Evolutionary conservation across 345 rosid species (phyloP).

Genomic region (Psidium friedrichsthalianum): DNA sequence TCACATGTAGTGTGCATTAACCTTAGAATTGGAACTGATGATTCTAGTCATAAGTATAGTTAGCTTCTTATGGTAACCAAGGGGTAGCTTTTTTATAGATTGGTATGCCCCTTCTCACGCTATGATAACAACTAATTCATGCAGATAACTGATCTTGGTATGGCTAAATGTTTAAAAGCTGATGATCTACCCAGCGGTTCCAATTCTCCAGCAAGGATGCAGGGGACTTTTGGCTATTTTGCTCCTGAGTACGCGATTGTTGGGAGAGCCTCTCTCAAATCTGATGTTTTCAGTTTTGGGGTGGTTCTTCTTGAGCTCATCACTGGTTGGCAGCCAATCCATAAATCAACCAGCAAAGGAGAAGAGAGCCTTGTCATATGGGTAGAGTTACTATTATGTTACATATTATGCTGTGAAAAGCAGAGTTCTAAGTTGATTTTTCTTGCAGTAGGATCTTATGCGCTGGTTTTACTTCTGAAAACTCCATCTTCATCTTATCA

Average conservation of each 20-base stretch:
- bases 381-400: conserved; percentile 28
- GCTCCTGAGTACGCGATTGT: conserved; percentile 95
- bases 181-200: conserved; percentile 77
- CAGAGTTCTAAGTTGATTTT: not conserved
- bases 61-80: not conserved
- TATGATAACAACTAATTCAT: not conserved
- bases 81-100: not conserved
- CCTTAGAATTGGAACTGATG: not conserved
- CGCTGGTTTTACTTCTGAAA: not conserved
- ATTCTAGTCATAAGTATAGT: not conserved
- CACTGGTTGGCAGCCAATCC: conserved; percentile 84
- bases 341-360: conserved; percentile 48
- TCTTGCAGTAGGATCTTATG: not conserved
- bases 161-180: conserved; percentile 82
- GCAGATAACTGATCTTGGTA: conserved; percentile 97
- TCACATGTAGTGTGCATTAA: not conserved
- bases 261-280: conserved; percentile 89
- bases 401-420: not conserved
- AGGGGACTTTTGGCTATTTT: conserved; percentile 96
- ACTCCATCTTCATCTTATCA: not conserved
- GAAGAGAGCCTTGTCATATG: conserved; percentile 95
- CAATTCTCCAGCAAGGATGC: conserved; percentile 89
- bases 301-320: conserved; percentile 94
- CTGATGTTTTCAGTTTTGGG: conserved; percentile 97
- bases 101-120: not conserved